Evolutionary conservation across 108 stramenopile species (phyloP).

Genomic region (Fragilariopsis cylindrus): DNA sequence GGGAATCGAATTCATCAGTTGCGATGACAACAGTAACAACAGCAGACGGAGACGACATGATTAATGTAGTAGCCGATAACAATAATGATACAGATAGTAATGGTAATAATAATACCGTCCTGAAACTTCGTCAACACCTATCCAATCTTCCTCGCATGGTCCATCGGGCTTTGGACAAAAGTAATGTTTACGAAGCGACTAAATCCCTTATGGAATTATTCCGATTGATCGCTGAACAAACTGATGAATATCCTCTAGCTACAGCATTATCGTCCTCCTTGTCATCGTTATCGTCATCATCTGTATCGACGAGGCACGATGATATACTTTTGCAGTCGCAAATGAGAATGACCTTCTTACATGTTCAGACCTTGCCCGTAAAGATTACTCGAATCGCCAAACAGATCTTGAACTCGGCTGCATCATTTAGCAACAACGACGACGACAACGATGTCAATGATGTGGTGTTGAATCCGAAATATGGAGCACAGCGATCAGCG

Average conservation of each 20-base stretch:
- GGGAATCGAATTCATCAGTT: not conserved
- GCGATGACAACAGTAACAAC: not conserved
- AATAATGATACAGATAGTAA: not conserved
- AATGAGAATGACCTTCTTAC: constrained; percentile 84
- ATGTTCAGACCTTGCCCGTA: constrained; percentile 73
- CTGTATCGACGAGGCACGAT: not conserved
- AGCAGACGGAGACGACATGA: not conserved
- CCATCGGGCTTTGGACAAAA: constrained; percentile 68
- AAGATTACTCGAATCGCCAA: constrained; percentile 63
- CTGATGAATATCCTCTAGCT: constrained; percentile 68
- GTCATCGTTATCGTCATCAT: not conserved
- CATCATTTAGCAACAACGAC: constrained; percentile 24
- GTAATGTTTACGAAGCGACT: constrained; percentile 72
- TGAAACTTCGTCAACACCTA: constrained; percentile 40
- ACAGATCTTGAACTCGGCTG: constrained; percentile 41
- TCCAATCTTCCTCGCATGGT: constrained; percentile 61
- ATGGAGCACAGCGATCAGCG: constrained; percentile 54
- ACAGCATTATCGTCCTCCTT: constrained; percentile 41
- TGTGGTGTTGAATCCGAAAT: constrained; percentile 22
- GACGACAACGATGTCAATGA: not conserved
- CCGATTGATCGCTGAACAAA: constrained; percentile 60
- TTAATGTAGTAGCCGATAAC: constrained; percentile 15
- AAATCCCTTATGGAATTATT: constrained; percentile 60
- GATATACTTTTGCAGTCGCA: constrained; percentile 56
- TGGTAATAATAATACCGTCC: not conserved